Conservation (phyloP, 163 green algal genomes). For the Scenedesmus sp. region DNA sequence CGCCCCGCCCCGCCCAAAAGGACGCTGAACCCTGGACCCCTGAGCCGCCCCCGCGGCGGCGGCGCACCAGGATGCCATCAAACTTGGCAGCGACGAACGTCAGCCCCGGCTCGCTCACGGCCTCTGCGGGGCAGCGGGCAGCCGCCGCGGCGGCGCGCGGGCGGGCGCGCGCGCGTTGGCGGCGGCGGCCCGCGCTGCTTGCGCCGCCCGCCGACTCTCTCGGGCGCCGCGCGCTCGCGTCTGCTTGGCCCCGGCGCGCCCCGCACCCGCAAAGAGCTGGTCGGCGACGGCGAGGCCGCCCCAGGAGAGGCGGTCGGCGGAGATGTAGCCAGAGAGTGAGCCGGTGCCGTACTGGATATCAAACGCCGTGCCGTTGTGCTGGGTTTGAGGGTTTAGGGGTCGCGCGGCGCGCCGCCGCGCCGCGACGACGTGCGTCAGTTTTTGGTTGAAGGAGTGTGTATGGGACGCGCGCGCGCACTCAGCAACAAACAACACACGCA, state of each 20-base stretch:
- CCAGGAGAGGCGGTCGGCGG: conserved; percentile 81
- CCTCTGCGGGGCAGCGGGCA: conserved; percentile 69
- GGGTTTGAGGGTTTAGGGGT: no score
- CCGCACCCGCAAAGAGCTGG: conserved; percentile 42
- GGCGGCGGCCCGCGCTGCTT: no score
- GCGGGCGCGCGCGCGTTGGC: no score
- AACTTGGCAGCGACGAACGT: conserved; percentile 98
- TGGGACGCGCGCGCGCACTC: background rate
- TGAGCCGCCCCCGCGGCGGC: no score
- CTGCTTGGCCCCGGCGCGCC: background rate
- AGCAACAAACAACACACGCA: background rate
- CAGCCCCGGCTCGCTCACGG: conserved; percentile 94
- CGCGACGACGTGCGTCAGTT: no score
- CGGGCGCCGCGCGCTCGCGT: no score
- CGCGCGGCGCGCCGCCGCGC: no score
- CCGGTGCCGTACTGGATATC: conserved; percentile 97
- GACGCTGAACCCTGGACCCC: no score
- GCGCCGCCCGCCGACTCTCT: no score
- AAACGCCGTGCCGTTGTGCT: conserved; percentile 91
- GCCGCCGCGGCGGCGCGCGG: no score
- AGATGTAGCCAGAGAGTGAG: conserved; percentile 92
- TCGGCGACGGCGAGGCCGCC: conserved; percentile 73
- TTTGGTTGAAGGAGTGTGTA: no score
- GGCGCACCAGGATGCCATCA: conserved; percentile 96
- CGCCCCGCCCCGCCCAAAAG: no score